Evolutionary conservation across 2,329 filamentous ascomycete genomes (phyloP).

Genomic region (Colletotrichum agaves): DNA sequence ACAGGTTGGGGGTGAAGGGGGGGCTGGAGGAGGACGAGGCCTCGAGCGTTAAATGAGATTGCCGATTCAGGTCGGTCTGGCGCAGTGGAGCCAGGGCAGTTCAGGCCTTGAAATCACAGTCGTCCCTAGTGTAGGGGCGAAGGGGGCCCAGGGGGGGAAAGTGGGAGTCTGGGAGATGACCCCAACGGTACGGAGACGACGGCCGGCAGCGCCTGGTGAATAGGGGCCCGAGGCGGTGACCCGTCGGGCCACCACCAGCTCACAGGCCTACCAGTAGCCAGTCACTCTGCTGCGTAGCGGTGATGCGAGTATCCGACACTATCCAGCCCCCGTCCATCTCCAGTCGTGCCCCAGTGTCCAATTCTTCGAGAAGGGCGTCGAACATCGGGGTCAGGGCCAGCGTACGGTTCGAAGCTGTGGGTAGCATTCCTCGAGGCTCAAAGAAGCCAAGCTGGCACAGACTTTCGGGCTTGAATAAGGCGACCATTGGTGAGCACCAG

Average conservation of each 20-base stretch:
- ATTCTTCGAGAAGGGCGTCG: constrained; percentile 32
- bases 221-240: constrained; percentile 33
- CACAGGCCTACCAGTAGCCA: not conserved
- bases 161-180: constrained; percentile 32
- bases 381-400: constrained; percentile 15
- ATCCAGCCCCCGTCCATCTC: not conserved
- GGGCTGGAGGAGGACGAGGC: not conserved
- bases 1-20: constrained; percentile 2
- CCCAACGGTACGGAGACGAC: constrained; percentile 20
- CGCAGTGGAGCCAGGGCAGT: constrained; percentile 24
- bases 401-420: not conserved
- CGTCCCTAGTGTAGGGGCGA: constrained; percentile 2
- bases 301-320: not conserved
- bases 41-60: constrained; percentile 29
- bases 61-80: constrained; percentile 32
- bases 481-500: not conserved
- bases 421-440: constrained; percentile 15
- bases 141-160: constrained; percentile 29
- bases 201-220: constrained; percentile 31
- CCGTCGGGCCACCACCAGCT: constrained; percentile 5
- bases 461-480: not conserved
- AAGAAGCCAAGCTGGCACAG: constrained; percentile 3
- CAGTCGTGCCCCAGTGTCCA: constrained; percentile 12
- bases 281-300: not conserved
- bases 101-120: constrained; percentile 30